A percentile compares a stretch with the other conserved stretches of the same genome.
phyloP scores from a whole-genome alignment of 2,329 filamentous ascomycete genomes.

The Aspergillus caelatus region DNA sequence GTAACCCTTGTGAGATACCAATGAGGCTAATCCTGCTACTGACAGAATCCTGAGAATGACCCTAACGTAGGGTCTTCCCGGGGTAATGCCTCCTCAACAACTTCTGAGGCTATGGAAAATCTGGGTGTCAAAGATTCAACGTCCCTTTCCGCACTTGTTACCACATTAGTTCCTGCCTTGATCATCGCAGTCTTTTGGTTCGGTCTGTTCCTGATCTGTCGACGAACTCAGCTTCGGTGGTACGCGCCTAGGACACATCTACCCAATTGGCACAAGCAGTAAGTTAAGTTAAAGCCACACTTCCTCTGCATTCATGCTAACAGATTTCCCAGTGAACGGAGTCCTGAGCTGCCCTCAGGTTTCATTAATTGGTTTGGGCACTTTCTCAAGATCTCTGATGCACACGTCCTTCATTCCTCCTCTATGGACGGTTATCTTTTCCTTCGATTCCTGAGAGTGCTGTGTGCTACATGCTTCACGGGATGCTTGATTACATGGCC shows the following conservation, averaged over 20 bases:
- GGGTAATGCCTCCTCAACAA: constrained; percentile 40
- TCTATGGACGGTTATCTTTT: constrained; percentile 92
- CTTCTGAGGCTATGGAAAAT: constrained; percentile 31
- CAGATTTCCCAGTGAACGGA: constrained; percentile 44
- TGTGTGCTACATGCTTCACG: constrained; percentile 76
- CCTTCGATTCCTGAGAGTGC: constrained; percentile 80
- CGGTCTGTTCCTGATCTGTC: constrained; percentile 49
- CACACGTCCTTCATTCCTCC: constrained; percentile 83
- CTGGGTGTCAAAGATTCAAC: constrained; percentile 45
- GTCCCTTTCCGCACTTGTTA: constrained; percentile 53
- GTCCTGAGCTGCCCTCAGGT: constrained; percentile 50
- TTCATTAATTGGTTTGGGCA: constrained; percentile 58
- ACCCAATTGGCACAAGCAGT: constrained; percentile 46
- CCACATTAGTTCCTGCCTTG: constrained; percentile 52
- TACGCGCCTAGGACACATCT: constrained; percentile 49
- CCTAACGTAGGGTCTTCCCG: constrained; percentile 46
- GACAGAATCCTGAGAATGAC: constrained; percentile 42
- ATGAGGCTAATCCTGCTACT: not conserved
- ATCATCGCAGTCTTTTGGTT: constrained; percentile 49
- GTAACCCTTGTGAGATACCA: not conserved
- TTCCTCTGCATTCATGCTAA: not conserved
- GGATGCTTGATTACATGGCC: constrained; percentile 87
- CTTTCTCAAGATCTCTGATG: constrained; percentile 64
- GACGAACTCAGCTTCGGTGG: constrained; percentile 49
- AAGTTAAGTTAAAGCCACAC: constrained; percentile 14